Conservation (phyloP, 2,329 filamentous ascomycete genomes). For the Plenodomus lindquistii region DNA sequence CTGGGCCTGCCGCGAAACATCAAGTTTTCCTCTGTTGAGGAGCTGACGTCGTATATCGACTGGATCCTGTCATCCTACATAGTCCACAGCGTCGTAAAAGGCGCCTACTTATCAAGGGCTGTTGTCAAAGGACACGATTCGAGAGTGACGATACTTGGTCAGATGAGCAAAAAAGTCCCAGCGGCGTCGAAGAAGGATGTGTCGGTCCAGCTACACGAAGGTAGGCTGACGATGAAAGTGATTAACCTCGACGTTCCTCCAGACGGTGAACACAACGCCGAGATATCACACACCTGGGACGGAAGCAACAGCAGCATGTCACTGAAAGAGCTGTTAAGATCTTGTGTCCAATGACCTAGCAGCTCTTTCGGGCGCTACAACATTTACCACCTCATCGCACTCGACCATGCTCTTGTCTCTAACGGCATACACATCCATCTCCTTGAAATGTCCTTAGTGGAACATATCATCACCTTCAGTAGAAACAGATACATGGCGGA, state of each 20-base stretch:
- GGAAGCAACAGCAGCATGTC: background rate
- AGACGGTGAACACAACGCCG: constrained; percentile 7
- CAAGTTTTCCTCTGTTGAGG: constrained; percentile 33
- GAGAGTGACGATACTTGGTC: constrained; percentile 26
- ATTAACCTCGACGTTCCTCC: constrained; percentile 5
- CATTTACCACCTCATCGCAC: too few species aligned
- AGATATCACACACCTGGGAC: constrained; percentile 13
- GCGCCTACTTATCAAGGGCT: constrained; percentile 24
- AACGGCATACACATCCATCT: too few species aligned
- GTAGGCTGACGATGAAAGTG: constrained; percentile 17
- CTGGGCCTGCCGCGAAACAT: constrained; percentile 35
- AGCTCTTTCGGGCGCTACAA: too few species aligned
- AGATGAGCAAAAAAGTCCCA: constrained; percentile 22
- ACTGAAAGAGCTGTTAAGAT: background rate
- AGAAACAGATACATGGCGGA: too few species aligned
- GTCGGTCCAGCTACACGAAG: constrained; percentile 21
- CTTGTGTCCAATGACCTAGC: background rate
- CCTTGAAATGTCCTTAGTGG: too few species aligned
- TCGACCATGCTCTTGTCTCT: too few species aligned
- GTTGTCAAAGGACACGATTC: constrained; percentile 24
- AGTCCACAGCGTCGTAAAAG: constrained; percentile 32
- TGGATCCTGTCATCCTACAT: constrained; percentile 40
- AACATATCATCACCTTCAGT: too few species aligned
- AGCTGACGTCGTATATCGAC: constrained; percentile 37
- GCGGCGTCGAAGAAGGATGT: constrained; percentile 23